phyloP scores from a whole-genome alignment of 73 alveolate species.

The Tetrahymena elliotti region DNA sequence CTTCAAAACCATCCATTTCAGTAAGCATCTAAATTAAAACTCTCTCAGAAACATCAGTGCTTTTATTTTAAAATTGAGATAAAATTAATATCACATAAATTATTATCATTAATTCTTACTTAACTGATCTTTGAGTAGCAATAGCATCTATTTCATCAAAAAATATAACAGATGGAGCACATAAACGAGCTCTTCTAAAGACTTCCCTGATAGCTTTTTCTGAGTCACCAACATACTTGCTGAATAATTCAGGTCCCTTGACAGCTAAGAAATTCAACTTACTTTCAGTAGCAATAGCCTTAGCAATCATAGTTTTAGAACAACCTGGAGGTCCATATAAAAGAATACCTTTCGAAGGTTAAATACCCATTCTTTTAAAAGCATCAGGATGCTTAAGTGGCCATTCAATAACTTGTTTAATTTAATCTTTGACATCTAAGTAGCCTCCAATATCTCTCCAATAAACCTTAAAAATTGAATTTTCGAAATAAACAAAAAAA shows the following conservation, averaged over 20 bases:
- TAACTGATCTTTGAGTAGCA: conserved; percentile 34
- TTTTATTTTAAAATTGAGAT: neutral
- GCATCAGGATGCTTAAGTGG: conserved; percentile 97
- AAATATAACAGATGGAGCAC: conserved; percentile 96
- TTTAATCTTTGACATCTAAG: conserved; percentile 79
- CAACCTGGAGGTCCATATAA: conserved; percentile 99
- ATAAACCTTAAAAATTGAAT: neutral
- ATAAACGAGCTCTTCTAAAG: conserved; percentile 90
- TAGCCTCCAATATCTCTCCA: conserved; percentile 99
- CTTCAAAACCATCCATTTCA: conserved; percentile 91
- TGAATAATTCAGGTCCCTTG: conserved; percentile 99
- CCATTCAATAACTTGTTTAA: conserved; percentile 97
- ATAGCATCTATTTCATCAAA: conserved; percentile 87
- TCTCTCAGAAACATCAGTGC: conserved; percentile 43
- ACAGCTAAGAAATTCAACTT: conserved; percentile 96
- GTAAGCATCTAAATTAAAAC: conserved; percentile 54
- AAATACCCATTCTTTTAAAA: conserved; percentile 85
- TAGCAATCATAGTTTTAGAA: conserved; percentile 98
- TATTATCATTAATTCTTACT: neutral
- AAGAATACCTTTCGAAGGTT: conserved; percentile 97
- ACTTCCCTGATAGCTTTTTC: conserved; percentile 99
- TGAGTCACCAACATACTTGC: conserved; percentile 99
- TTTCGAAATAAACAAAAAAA: neutral
- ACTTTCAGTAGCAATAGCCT: conserved; percentile 99
- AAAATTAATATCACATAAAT: neutral